These are phyloP conservation scores for Plasmodium gallinaceum DNA, from an alignment of 169 alveolate species.

Conservation along the genomic window DNA sequence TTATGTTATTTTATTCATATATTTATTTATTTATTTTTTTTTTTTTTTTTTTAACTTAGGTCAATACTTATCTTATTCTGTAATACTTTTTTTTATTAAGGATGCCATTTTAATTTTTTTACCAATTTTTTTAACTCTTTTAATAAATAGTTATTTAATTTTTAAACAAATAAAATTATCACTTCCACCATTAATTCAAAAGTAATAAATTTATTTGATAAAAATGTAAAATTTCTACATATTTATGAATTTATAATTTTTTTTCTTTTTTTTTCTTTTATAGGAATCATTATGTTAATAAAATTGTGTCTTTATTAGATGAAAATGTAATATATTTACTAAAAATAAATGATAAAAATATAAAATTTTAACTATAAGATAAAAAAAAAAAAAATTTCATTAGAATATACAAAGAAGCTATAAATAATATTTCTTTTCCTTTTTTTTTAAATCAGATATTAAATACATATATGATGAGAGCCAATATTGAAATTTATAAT, in stretches of 20 bases:
- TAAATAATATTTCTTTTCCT: not conserved
- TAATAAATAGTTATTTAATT: slow-evolving; percentile 44
- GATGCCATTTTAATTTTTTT: slow-evolving; percentile 61
- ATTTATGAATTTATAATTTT: not conserved
- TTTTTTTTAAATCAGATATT: slow-evolving; percentile 24
- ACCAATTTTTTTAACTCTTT: slow-evolving; percentile 67
- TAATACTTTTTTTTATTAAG: slow-evolving; percentile 64
- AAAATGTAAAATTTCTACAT: not conserved
- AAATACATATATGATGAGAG: slow-evolving; percentile 60
- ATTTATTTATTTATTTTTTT: not conserved
- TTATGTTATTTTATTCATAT: no score
- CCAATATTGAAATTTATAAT: slow-evolving; percentile 68
- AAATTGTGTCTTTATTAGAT: slow-evolving; percentile 44
- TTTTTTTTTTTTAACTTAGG: slow-evolving; percentile 4
- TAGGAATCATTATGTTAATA: slow-evolving; percentile 69
- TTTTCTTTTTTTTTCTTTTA: not conserved
- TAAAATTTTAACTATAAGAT: not conserved
- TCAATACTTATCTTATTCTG: slow-evolving; percentile 67
- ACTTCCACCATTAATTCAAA: slow-evolving; percentile 34
- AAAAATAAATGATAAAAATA: not conserved
- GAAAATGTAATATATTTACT: slow-evolving; percentile 13
- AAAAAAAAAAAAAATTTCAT: not conserved
- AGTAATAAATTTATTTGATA: not conserved
- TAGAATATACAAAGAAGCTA: not conserved
- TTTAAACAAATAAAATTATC: slow-evolving; percentile 41